phyloP scores from a whole-genome alignment of 192 early-diverging fungal species.

The Mortierella hygrophila region DNA sequence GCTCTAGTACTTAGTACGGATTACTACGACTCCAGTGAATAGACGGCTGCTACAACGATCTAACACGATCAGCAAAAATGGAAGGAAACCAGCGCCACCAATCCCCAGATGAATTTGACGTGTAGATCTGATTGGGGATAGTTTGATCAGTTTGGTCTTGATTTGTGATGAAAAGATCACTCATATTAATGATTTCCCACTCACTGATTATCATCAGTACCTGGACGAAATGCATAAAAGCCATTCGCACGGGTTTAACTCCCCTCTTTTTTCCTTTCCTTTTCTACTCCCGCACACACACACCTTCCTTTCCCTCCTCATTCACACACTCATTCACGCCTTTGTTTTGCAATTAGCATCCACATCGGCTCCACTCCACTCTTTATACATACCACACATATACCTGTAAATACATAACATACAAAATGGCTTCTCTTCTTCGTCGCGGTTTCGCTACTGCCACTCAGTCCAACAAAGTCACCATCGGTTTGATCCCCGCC shows the following conservation, averaged over 20 bases:
- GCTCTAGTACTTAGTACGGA: background rate
- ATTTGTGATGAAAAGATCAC: background rate
- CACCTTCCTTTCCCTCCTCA: background rate
- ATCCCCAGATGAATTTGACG: background rate
- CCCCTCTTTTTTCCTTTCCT: background rate
- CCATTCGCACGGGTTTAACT: background rate
- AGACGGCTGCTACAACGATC: background rate
- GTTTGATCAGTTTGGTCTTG: background rate
- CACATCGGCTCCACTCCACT: background rate
- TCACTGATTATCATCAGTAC: background rate
- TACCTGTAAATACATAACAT: background rate
- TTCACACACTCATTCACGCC: background rate
- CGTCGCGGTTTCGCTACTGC: conserved; percentile 55
- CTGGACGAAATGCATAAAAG: background rate
- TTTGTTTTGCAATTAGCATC: background rate
- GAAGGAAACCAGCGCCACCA: background rate
- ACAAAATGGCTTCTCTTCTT: conserved; percentile 47
- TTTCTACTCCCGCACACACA: background rate
- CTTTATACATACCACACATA: background rate
- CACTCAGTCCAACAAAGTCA: conserved; percentile 68
- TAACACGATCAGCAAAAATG: background rate
- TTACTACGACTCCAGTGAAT: background rate
- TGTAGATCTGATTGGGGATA: conserved; percentile 3
- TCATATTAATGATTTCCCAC: background rate
- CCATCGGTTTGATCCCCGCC: conserved; percentile 94